Evolutionary conservation across 2,329 filamentous ascomycete species (phyloP), one percentile per base, ranked within the genome.

Genomic region (Paraconiothyrium brasiliense): DNA sequence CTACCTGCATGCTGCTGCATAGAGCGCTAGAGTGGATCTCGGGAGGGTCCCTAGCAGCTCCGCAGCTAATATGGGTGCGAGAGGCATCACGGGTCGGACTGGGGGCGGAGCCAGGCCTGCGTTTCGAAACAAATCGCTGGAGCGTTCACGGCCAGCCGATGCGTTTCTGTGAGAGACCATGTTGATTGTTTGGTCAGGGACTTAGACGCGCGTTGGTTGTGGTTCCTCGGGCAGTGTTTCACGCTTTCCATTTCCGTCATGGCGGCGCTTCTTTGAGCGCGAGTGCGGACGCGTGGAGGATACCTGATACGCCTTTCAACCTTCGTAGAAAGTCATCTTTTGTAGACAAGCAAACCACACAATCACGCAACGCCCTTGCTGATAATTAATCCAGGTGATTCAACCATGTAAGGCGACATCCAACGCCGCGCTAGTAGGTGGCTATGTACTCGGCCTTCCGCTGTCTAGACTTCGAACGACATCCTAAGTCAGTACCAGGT

Each of bases 91-190:
- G 49, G 47, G 43, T 27, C 55, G 57, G 54, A 50, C 54, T 54
- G 54, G 60, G 58, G 61, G 57, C 57, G 59, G 57, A 61, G 37
- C 56, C 59, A 20, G 58, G 35, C 2, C 32, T 48, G 43, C 63
- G 71, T 74, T 74, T 74, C 66, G 73, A 74, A 73, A 70, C 63
- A 62, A 63, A 62, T 68, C 61, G 65, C 63, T 62, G 59, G 66
- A 60, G 64, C 63, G 61, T 55, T 34, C 54, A 61, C 66, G 51
- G 62, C 60, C 66, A 63, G 35, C 65, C 60, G 58, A 62, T 50
- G 63, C 54, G 49, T 51, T 59, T 54, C 64, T 58, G 57, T 58
- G 62, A 57, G 58, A 52, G 48, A 32, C 61, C 44, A 32, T 30
- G 57, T 49, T 59, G 50, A 57, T 46, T 52, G 44, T 43, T 13